Conservation (phyloP, 2,329 filamentous ascomycete genomes). For the Pseudopithomyces chartarum region DNA sequence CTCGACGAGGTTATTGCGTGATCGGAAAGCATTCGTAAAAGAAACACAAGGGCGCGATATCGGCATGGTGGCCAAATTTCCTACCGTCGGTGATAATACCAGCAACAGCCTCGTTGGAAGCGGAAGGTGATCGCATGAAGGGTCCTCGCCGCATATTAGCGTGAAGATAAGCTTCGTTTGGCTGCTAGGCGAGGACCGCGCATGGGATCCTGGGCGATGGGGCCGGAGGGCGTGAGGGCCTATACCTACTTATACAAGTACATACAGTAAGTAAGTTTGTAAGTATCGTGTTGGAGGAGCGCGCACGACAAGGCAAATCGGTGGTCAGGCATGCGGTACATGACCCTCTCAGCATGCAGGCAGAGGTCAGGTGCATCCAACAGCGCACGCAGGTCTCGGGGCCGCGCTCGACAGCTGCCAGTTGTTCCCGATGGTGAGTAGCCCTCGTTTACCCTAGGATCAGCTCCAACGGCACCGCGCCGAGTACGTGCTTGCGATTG, state of each 20-base stretch:
- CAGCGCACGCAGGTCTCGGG: too few relatives aligned
- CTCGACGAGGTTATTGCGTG: not conserved
- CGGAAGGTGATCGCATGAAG: constrained; percentile 1
- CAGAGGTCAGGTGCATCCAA: too few relatives aligned
- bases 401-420: too few relatives aligned
- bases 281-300: too few relatives aligned
- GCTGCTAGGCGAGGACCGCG: not conserved
- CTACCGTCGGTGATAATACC: not conserved
- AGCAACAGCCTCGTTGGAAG: not conserved
- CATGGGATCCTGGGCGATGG: not conserved
- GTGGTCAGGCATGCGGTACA: too few relatives aligned
- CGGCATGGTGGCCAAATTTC: too few relatives aligned
- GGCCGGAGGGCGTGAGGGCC: not conserved
- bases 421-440: too few relatives aligned
- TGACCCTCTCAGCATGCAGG: too few relatives aligned
- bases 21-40: not conserved
- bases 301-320: too few relatives aligned
- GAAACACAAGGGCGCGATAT: not conserved
- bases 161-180: constrained; percentile 1
- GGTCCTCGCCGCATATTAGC: not conserved
- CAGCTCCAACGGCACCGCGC: not conserved
- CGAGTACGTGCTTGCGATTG: not conserved
- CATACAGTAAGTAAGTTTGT: too few relatives aligned
- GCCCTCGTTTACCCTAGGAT: too few relatives aligned
- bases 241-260: too few relatives aligned